Evolutionary conservation across 2,329 filamentous ascomycete species (phyloP), one percentile per base, ranked within the genome.

Genomic region (Alternaria consortialis): DNA sequence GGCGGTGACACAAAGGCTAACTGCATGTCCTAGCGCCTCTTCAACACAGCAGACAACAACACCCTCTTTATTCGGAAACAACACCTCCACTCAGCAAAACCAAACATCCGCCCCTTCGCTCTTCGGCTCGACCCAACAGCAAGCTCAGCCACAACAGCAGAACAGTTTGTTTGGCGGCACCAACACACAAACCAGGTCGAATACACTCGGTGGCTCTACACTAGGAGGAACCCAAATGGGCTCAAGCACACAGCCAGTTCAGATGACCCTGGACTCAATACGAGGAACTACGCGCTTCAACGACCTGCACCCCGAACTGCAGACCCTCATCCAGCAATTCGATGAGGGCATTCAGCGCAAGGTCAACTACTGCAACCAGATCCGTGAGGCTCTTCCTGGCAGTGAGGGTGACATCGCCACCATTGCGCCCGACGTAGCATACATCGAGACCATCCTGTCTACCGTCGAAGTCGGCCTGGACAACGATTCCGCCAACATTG

Each of bases 231-330:
- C 72, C 9, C 71, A 74, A 17, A 74, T 79, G 56, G 71, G 69
- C 29, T 69, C 56, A 23, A 64, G 39, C 48, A 63, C 74, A 37
- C 72, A 74, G 50, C 66, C 69, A n/a, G 67, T 76, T 13, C 71
- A 77, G 56, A 68, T 71, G 47, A 69, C 69, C 2, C 70, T 74
- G 17, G 87, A 87, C 69, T 92, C 91, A 74, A 84, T 98, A 62
- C 88, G 93, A 53, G 90, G 91, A 15, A 97, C 94, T 0, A 97
- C 93, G 4, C 92, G 95, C 63, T 97, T 95, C 82, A 92, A 93
- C 75, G 94, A 97, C 78, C 89, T 97, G 29, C 88, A 91, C 62
- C 91, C 94, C 67, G 88, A 92, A 31, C 83, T 97, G 15, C 93
- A 97, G 74, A 87, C 88, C 64, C 83, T 92, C 67, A 91, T 99